These are phyloP conservation scores for Garcia nutans DNA, from an alignment of 345 rosid genomes.

Conservation along the genomic window DNA sequence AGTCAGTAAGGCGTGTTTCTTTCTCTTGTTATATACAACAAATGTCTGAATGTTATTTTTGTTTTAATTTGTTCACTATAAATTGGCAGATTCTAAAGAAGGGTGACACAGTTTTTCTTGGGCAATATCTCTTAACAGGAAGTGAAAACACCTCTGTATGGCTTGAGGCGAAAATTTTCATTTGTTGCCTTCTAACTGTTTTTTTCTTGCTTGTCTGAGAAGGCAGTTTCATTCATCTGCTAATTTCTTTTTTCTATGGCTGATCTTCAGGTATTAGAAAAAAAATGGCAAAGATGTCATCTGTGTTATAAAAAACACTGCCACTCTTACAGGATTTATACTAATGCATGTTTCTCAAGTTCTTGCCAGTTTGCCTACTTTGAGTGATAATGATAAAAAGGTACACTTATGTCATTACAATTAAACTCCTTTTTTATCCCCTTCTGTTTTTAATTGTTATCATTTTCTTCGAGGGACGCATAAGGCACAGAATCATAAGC, in stretches of 20 bases:
- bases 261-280: slow-evolving; percentile 30
- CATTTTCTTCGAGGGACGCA: background rate
- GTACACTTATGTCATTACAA: slow-evolving; percentile 2
- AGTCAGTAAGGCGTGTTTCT: no score
- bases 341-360: slow-evolving; percentile 32
- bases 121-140: slow-evolving; percentile 42
- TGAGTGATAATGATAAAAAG: slow-evolving; percentile 38
- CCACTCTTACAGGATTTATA: slow-evolving; percentile 32
- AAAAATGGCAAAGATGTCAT: slow-evolving; percentile 32
- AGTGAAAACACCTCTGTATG: slow-evolving; percentile 36
- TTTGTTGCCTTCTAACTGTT: background rate
- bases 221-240: background rate
- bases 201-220: background rate
- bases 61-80: background rate
- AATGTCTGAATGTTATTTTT: no score
- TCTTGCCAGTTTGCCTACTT: slow-evolving; percentile 27
- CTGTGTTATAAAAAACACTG: slow-evolving; percentile 35
- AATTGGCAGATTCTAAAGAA: slow-evolving; percentile 33
- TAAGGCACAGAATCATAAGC: no score
- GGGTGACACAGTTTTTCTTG: slow-evolving; percentile 36
- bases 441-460: background rate
- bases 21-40: no score
- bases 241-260: background rate
- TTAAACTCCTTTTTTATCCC: background rate
- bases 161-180: slow-evolving; percentile 30